These are phyloP conservation scores for Saxophila tyrrhenica DNA, from an alignment of 495 filamentous ascomycete species.

Conservation along the genomic window DNA sequence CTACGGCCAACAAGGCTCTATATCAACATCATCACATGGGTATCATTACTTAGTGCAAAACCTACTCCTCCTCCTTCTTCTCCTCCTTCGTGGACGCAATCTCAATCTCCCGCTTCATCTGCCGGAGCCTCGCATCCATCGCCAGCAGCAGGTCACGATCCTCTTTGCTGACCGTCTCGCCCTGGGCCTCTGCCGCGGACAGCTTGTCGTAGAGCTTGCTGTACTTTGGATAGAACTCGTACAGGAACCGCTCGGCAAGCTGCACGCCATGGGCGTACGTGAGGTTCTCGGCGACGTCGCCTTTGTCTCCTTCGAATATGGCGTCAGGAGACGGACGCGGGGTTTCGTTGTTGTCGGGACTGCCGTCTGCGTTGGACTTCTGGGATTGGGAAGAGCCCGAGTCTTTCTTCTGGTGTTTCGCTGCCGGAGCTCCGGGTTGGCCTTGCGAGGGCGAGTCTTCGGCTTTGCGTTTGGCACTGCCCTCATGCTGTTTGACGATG, in stretches of 20 bases:
- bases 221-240: conserved; percentile 13
- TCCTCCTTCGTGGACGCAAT: conserved; percentile 7
- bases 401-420: conserved; percentile 17
- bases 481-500: conserved; percentile 14
- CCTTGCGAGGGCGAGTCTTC: conserved; percentile 14
- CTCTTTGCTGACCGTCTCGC: conserved; percentile 6
- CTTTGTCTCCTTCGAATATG: conserved; percentile 6
- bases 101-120: conserved; percentile 20
- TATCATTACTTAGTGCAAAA: background rate
- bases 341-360: background rate
- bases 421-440: conserved; percentile 11
- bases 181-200: conserved; percentile 8
- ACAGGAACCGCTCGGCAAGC: conserved; percentile 14
- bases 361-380: background rate
- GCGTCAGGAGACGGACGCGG: conserved; percentile 10
- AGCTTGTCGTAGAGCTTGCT: conserved; percentile 10
- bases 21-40: background rate
- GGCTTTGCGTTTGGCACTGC: conserved; percentile 25
- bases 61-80: conserved; percentile 1
- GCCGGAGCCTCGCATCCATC: conserved; percentile 14
- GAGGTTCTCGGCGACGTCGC: conserved; percentile 13
- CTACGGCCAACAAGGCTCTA: too few species aligned
- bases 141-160: conserved; percentile 11
- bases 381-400: conserved; percentile 10
- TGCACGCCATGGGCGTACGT: conserved; percentile 12